phyloP scores from a whole-genome alignment of 306 rosid species.

The Herpetospermum pedunculosum region DNA sequence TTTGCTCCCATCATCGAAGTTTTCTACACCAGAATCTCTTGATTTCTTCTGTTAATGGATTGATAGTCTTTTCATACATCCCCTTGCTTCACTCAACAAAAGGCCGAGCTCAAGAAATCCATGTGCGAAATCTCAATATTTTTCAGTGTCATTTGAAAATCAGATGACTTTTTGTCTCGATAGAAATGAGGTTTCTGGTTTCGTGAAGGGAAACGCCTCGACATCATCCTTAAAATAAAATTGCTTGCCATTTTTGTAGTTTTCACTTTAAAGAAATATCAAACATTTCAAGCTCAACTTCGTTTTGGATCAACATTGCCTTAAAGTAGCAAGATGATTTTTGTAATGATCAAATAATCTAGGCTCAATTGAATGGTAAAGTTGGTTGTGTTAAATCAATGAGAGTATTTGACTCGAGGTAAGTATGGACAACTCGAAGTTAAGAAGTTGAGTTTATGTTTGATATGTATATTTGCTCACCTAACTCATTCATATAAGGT shows the following conservation, averaged over 20 bases:
- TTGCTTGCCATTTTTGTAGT: neutral
- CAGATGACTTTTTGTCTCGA: neutral
- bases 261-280: neutral
- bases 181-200: neutral
- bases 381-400: neutral
- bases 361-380: neutral
- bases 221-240: neutral
- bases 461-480: neutral
- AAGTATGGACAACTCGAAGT: neutral
- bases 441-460: neutral
- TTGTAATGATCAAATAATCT: neutral
- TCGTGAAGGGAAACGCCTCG: neutral
- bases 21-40: constrained; percentile 4
- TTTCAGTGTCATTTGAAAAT: neutral
- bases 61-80: no score
- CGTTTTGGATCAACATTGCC: neutral
- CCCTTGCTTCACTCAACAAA: no score
- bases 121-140: neutral
- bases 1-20: constrained; percentile 6
- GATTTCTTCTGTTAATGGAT: constrained; percentile 5
- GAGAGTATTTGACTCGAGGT: neutral
- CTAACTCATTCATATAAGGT: neutral
- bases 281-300: neutral
- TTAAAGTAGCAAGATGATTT: neutral
- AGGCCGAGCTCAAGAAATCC: no score